Percentiles rank a stretch among this genome's conserved stretches.
Conservation (phyloP, 1,284 basidiomycete species). For the Puccinia brachypodii region DNA sequence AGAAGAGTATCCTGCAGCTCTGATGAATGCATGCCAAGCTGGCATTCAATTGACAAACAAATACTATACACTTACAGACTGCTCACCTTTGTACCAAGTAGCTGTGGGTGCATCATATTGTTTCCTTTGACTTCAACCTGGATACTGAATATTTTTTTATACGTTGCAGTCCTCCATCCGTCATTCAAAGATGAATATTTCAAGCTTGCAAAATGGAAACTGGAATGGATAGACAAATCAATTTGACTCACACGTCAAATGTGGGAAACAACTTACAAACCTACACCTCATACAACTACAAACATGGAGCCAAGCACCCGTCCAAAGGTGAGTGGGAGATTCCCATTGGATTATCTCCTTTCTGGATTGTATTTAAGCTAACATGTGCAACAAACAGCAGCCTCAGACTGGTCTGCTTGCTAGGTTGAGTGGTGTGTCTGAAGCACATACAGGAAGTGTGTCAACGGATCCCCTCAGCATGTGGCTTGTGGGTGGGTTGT, state of each 20-base stretch:
- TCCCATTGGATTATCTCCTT: background rate
- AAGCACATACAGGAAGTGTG: background rate
- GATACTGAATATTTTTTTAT: background rate
- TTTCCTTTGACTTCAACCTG: background rate
- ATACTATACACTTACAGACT: background rate
- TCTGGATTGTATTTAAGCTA: background rate
- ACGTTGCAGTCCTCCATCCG: background rate
- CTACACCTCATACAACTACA: background rate
- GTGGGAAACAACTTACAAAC: background rate
- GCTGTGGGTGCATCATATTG: background rate
- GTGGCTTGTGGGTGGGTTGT: background rate
- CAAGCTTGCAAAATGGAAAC: constrained; percentile 1
- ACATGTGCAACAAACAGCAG: background rate
- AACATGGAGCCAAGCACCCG: background rate
- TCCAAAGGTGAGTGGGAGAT: constrained; percentile 2
- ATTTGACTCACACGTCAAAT: background rate
- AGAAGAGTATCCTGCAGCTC: background rate
- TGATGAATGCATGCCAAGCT: background rate
- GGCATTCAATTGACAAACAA: background rate
- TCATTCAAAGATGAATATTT: constrained; percentile 14
- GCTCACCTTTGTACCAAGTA: constrained; percentile 8
- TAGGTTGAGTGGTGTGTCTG: background rate
- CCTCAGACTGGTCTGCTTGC: background rate
- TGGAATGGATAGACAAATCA: background rate
- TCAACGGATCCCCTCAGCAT: background rate